Evolutionary conservation across 2,329 filamentous ascomycete genomes (phyloP), one percentile per base, ranked within the genome.

Genomic region (Coniochaeta sp.): DNA sequence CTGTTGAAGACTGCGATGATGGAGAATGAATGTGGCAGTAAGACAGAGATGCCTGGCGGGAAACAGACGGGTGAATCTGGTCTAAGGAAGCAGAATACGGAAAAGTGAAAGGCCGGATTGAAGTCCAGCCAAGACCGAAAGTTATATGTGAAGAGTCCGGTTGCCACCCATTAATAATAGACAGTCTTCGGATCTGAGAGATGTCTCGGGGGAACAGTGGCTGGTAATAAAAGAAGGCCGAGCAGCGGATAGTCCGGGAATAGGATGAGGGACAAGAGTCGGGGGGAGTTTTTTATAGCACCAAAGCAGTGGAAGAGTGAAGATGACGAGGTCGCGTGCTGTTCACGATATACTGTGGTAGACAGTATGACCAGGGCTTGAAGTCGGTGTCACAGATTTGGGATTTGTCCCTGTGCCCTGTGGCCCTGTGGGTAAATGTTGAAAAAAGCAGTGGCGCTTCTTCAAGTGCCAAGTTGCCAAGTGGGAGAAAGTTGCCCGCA

Each of bases 131-230:
- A 31, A 31, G 47, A 31, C 22, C 47, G 3, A 31, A 22, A 28
- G 47, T 52, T 28, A 24, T 17, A 50, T n/a, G 26, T 31, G 12
- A 52, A 26, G 7, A 31, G 26, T 26, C 24, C 26, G 22, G 47
- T 52, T 31, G 47, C 47, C 47, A 52, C 47, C 47, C 31, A 52
- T 52, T 52, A 52, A 52, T 52, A 52, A 52, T 52, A 26, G 43
- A 7, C 22, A 22, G 11, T 31, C 26, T 68, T 52, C 11, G 47
- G 47, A 17, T 22, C 22, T 52, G 47, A 28, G 12, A 7, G 47
- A 52, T 52, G 47, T 52, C 14, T 31, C 43, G 7, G 43, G 19
- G 43, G 19, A 47, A 52, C 8, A 28, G 47, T 28, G 12, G 31
- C 47, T 52, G 47, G 47, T 14, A 31, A 52, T 24, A 52, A 52